Evolutionary conservation across 768 basidiomycete genomes (phyloP), one percentile per base, ranked within the genome.

Genomic region (Calvatia gigantea): DNA sequence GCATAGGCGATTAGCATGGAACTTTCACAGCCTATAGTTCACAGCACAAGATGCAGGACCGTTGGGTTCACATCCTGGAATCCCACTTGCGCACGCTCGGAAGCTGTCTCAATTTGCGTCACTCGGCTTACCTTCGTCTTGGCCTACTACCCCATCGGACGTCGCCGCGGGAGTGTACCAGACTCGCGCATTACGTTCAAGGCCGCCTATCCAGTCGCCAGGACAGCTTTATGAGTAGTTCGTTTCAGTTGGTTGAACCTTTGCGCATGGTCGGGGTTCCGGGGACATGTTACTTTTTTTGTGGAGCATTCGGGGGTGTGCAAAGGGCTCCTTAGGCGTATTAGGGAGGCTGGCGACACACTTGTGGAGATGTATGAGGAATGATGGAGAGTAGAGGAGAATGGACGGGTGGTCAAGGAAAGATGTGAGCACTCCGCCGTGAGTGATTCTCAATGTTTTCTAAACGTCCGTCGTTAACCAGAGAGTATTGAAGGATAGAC

Each of bases 201-300:
- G 79, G 47, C 80, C 85, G 37, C 87, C 91, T 4, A 86, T 98
- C 35, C 82, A 88, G 58, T 96, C 94, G 0, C 88, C 94, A 1
- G 93, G 98, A 63, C 94, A 98, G 61, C 96, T 99, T 70, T 93
- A 95, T 66, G 96, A 98, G 71, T 97, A 94, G 88, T 96, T 94
- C 68, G 79, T 91, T 3, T 78, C 89, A 37, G 85, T 99, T 51
- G 94, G 97, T 60, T 80, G 89, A 14, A 89, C 89, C 2, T 91
- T 97, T 33, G 89, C 94, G 6, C 93, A 94, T 90, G 90, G 56
- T 95, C 98, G 65, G 96, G 98, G n/a, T n/a, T 98, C 68, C 81
- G 92, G 23, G 84, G 86, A 0, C 91, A 98, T 69, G 81, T 95
- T 17, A 83, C 83, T 9, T 83, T 81, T 58, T 82, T 98, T 12